Evolutionary conservation across 305 asterid species (phyloP).

Genomic region (Striga hermonthica): DNA sequence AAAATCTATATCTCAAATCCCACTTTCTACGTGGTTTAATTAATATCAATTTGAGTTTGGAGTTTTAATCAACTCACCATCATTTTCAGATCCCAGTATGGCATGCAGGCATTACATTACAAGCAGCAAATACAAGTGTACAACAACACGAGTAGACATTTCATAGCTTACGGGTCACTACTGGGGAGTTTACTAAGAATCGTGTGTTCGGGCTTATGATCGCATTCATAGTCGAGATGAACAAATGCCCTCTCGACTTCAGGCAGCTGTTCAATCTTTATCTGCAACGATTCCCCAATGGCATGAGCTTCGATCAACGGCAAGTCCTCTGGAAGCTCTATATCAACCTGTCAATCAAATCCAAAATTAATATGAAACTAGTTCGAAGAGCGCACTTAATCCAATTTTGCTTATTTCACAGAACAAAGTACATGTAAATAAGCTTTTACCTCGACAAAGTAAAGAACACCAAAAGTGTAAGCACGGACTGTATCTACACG

Average conservation of each 20-base stretch:
- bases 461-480: slow-evolving; percentile 81
- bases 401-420: neutral
- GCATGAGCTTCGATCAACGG: slow-evolving; percentile 72
- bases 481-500: slow-evolving; percentile 90
- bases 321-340: slow-evolving; percentile 71
- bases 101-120: neutral
- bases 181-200: slow-evolving; percentile 11
- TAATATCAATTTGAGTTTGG: no score
- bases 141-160: neutral
- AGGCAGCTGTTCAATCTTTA: slow-evolving; percentile 61
- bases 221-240: slow-evolving; percentile 64
- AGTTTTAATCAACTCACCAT: no score
- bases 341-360: slow-evolving; percentile 51
- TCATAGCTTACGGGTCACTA: neutral
- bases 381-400: neutral
- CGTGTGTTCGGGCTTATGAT: slow-evolving; percentile 18
- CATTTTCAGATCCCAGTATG: neutral
- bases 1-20: no score
- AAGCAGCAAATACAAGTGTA: no score
- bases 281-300: slow-evolving; percentile 69
- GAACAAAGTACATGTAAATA: neutral
- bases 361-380: neutral
- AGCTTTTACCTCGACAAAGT: slow-evolving; percentile 68
- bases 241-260: slow-evolving; percentile 54
- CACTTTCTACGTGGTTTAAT: no score